Conservation (phyloP, 2,329 filamentous ascomycete species). For the Penicillium sp. region DNA sequence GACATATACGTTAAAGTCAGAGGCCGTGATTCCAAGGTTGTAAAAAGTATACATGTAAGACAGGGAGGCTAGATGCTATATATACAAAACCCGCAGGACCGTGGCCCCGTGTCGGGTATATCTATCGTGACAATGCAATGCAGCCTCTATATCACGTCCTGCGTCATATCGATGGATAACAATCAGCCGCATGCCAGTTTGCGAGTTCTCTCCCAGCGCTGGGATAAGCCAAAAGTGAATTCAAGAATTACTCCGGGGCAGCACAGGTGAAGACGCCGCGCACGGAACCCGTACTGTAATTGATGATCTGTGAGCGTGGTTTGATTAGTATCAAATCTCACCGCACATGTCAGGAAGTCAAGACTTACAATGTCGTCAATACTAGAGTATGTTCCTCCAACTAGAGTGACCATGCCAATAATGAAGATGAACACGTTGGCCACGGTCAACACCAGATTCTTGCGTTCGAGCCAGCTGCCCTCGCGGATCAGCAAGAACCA, state of each 20-base stretch:
- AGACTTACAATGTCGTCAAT: constrained; percentile 29
- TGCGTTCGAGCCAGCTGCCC: constrained; percentile 25
- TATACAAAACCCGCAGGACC: constrained; percentile 3
- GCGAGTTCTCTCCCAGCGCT: neutral
- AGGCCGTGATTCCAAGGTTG: neutral
- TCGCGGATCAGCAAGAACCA: constrained; percentile 27
- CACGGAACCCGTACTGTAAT: constrained; percentile 60
- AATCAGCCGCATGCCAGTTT: neutral
- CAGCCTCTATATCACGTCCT: constrained; percentile 5
- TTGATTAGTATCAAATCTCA: neutral
- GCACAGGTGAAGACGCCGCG: constrained; percentile 66
- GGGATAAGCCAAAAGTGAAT: neutral
- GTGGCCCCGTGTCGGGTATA: neutral
- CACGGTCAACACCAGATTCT: constrained; percentile 47
- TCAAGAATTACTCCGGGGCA: constrained; percentile 3
- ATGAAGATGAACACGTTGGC: constrained; percentile 66
- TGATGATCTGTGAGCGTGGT: constrained; percentile 47
- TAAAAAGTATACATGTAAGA: neutral
- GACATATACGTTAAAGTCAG: neutral
- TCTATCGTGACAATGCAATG: constrained; percentile 9
- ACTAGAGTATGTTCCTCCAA: constrained; percentile 69
- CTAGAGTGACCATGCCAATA: constrained; percentile 69
- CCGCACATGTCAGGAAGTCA: neutral
- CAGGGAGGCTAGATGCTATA: constrained; percentile 3
- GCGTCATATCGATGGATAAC: constrained; percentile 1